phyloP scores from a whole-genome alignment of 768 basidiomycete genomes.

The Pulveroboletus sp. region DNA sequence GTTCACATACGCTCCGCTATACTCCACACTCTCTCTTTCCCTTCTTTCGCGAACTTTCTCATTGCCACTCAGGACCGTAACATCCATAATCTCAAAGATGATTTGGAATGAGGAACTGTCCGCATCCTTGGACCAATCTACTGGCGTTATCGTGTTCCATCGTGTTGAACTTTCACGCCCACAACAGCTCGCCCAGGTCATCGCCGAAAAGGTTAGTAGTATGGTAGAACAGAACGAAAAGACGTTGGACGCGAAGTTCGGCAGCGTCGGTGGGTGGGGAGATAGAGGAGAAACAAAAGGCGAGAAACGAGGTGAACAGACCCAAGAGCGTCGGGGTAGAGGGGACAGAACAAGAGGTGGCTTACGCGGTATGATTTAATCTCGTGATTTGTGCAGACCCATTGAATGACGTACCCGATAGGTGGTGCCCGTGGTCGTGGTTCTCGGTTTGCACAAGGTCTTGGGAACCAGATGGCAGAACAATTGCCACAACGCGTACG shows the following conservation, averaged over 20 bases:
- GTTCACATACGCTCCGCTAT: conserved; percentile 92
- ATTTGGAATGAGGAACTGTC: conserved; percentile 96
- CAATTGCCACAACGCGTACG: conserved; percentile 19
- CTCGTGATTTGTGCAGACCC: background rate
- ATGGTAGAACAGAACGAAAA: conserved; percentile 95
- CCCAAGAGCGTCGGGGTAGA: conserved; percentile 71
- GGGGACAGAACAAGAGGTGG: conserved; percentile 56
- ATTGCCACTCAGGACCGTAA: conserved; percentile 73
- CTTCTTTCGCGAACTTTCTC: conserved; percentile 87
- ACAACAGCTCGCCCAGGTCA: conserved; percentile 83
- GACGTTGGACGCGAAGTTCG: conserved; percentile 77
- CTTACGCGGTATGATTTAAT: conserved; percentile 45
- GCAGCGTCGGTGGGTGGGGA: conserved; percentile 46
- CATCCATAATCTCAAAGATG: conserved; percentile 89
- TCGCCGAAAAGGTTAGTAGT: conserved; percentile 81
- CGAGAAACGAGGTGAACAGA: conserved; percentile 76
- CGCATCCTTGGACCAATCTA: conserved; percentile 89
- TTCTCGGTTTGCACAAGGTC: conserved; percentile 75
- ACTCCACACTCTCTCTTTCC: conserved; percentile 83
- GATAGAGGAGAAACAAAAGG: conserved; percentile 58
- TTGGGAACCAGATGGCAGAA: conserved; percentile 73
- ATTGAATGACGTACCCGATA: conserved; percentile 19
- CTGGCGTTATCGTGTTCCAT: conserved; percentile 89
- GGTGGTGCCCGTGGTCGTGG: conserved; percentile 71
- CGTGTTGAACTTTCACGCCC: conserved; percentile 82